Base-by-base conservation (phyloP, 139 green algal species). In the Volvox africanus region DNA sequence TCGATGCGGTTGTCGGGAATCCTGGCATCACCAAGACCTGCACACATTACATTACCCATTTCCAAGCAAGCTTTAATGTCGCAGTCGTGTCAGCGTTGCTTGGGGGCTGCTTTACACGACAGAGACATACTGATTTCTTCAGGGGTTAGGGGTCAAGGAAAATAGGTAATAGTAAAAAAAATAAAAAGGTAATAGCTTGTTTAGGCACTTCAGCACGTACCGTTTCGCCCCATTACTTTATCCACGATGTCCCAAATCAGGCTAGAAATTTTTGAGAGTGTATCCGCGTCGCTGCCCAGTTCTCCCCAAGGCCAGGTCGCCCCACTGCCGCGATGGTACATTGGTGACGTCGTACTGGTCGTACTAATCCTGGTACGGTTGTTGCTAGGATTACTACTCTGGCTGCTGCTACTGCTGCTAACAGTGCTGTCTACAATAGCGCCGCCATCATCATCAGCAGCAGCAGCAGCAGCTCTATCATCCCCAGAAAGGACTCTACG, bases 191-290 rank as follows among this genome's bases (percentile, higher is more conserved):
- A n/a, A n/a, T n/a, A n/a, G n/a, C n/a, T n/a, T n/a, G n/a, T n/a
- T n/a, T n/a, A n/a, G n/a, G n/a, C n/a, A n/a, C n/a, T n/a, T n/a
- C n/a, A 80, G 21, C 65, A 82, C 32, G 87, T 78, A 44, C 44
- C 26, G 44, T 91, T 69, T 50, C 35, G 17, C 20, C 55, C 67
- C n/a, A 87, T 37, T 26, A 90, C 24, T 2, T 69, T 19, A 68
- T 73, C 90, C 21, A 82, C n/a, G 67, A 75, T 61, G 78, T 91
- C 83, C 90, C 84, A 89, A 21, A 91, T 22, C 35, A 28, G 30
- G 11, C 24, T 85, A 24, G 77, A 55, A 24, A 26, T 1, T 5
- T 75, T 44, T 1, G 50, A n/a, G 50, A 73, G 80, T n/a, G n/a
- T 12, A 1, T 9, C 28, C 3, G 2, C 62, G 0, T 61, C 61